Evolutionary conservation across 257 asterid species (phyloP).

Genomic region (Parsonsia alboflavescens): DNA sequence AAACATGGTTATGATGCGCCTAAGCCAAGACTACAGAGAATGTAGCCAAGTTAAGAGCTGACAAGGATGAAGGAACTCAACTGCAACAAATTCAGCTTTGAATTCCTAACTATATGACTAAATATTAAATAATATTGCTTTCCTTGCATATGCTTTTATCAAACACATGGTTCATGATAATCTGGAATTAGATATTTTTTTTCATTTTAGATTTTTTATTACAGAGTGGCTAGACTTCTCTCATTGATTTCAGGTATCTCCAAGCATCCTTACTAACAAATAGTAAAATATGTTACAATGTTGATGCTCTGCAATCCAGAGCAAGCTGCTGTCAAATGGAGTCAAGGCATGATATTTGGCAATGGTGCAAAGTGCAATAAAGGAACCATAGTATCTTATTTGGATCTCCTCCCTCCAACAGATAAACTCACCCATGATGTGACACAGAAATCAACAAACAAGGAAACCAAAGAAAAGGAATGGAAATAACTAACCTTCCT

Average conservation of each 20-base stretch:
- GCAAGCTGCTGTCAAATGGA: neutral
- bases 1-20: neutral
- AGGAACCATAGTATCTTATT: neutral
- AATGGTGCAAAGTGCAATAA: neutral
- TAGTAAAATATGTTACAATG: neutral
- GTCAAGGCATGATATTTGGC: neutral
- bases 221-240: neutral
- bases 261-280: neutral
- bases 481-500: slow-evolving; percentile 35
- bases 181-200: neutral
- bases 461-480: neutral
- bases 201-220: neutral
- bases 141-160: neutral
- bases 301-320: neutral
- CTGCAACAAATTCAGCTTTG: neutral
- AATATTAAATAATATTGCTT: neutral
- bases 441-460: neutral
- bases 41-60: neutral
- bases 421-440: neutral
- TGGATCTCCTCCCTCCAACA: neutral
- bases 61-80: neutral
- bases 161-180: neutral
- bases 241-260: neutral
- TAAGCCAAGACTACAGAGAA: neutral
- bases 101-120: neutral